These are phyloP conservation scores for Jamesozyma rosinii DNA, from an alignment of 805 yeast genomes.

Conservation along the genomic window DNA sequence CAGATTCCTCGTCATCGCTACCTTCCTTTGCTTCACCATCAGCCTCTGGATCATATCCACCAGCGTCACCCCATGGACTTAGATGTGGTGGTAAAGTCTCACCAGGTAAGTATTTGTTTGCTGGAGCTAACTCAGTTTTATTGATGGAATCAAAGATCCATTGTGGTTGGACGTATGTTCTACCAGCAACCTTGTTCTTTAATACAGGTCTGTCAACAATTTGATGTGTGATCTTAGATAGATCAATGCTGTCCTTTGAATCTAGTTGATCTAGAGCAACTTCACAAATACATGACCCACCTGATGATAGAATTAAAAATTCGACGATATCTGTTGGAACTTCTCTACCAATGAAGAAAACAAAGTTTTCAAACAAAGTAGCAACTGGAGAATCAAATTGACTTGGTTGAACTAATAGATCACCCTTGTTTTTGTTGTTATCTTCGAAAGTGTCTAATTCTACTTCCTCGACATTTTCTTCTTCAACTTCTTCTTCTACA, in stretches of 20 bases:
- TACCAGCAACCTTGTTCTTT: slow-evolving; percentile 68
- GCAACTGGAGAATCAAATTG: slow-evolving; percentile 51
- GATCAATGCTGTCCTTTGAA: slow-evolving; percentile 40
- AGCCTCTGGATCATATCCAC: slow-evolving; percentile 77
- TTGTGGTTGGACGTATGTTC: slow-evolving; percentile 94
- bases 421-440: slow-evolving; percentile 53
- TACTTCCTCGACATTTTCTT: slow-evolving; percentile 36
- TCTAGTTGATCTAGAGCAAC: slow-evolving; percentile 71
- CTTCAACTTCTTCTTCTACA: slow-evolving; percentile 31
- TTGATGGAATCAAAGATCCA: slow-evolving; percentile 93
- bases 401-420: slow-evolving; percentile 63
- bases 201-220: slow-evolving; percentile 87
- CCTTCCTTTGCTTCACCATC: slow-evolving; percentile 34
- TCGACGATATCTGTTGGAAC: slow-evolving; percentile 88
- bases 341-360: slow-evolving; percentile 88
- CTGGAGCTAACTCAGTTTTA: slow-evolving; percentile 64
- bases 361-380: slow-evolving; percentile 59
- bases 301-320: slow-evolving; percentile 74
- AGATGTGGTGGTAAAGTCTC: slow-evolving; percentile 93
- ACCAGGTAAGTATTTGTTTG: slow-evolving; percentile 82
- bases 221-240: slow-evolving; percentile 78
- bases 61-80: slow-evolving; percentile 98
- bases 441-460: slow-evolving; percentile 68
- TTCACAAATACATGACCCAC: slow-evolving; percentile 81
- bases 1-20: slow-evolving; percentile 28